phyloP scores from a whole-genome alignment of 768 basidiomycete genomes.

The Amylocystis lapponica region DNA sequence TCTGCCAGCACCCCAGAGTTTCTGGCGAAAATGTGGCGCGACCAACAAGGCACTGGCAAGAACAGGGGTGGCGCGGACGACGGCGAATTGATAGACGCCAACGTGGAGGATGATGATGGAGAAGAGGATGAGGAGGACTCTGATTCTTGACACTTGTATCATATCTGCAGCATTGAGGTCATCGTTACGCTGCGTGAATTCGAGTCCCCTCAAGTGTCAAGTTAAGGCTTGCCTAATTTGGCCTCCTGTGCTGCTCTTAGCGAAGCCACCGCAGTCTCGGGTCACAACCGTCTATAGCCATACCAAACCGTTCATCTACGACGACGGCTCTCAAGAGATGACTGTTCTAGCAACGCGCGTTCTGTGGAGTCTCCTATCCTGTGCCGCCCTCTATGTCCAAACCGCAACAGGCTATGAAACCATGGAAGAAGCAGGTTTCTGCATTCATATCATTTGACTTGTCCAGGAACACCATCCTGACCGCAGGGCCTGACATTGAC shows the following conservation, averaged over 20 bases:
- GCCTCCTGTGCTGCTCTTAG: no score
- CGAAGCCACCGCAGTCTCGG: no score
- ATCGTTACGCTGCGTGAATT: no score
- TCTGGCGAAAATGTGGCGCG: conserved; percentile 61
- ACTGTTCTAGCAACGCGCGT: no score
- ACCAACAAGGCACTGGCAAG: conserved; percentile 46
- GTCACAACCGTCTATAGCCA: no score
- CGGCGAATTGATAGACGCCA: conserved; percentile 56
- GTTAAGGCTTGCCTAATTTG: no score
- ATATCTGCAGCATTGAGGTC: no score
- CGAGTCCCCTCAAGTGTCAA: no score
- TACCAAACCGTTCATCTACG: no score
- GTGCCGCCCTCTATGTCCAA: not conserved
- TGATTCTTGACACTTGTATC: no score
- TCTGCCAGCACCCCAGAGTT: conserved; percentile 69
- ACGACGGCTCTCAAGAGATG: no score
- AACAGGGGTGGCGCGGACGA: conserved; percentile 42
- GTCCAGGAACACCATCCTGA: conserved; percentile 2
- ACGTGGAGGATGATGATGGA: conserved; percentile 26
- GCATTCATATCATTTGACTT: conserved; percentile 7
- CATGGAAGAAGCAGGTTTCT: conserved; percentile 44
- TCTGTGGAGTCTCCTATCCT: no score
- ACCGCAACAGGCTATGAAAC: conserved; percentile 30
- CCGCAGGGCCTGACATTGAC: conserved; percentile 3
- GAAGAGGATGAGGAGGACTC: conserved; percentile 13